Percentiles rank a stretch among this genome's conserved stretches.
phyloP scores from a whole-genome alignment of 192 early-diverging fungal species.

The Chytriomyces sp. region DNA sequence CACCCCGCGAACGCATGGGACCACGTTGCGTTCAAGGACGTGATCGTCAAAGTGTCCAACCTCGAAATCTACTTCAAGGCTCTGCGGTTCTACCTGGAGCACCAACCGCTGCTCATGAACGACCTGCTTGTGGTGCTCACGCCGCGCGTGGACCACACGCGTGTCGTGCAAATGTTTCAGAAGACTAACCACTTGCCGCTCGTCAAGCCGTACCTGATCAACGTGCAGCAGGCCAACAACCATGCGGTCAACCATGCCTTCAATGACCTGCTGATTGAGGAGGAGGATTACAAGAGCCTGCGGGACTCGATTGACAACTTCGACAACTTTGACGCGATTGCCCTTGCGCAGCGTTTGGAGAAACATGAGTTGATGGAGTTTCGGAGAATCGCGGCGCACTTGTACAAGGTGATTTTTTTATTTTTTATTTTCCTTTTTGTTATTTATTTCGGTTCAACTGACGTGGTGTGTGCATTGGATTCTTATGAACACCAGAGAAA shows the following conservation, averaged over 20 bases:
- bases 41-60: slow-evolving; percentile 96
- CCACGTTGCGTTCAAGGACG: slow-evolving; percentile 94
- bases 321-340: slow-evolving; percentile 93
- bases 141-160: slow-evolving; percentile 92
- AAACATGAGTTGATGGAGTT: slow-evolving; percentile 98
- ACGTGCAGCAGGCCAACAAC: slow-evolving; percentile 95
- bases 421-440: not conserved
- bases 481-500: slow-evolving; percentile 57
- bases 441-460: not conserved
- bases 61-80: slow-evolving; percentile 98
- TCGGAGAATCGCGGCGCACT: slow-evolving; percentile 92
- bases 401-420: slow-evolving; percentile 75
- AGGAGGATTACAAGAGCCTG: slow-evolving; percentile 92
- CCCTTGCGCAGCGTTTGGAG: slow-evolving; percentile 87
- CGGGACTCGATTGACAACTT: slow-evolving; percentile 93
- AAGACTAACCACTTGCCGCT: slow-evolving; percentile 98
- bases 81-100: slow-evolving; percentile 92
- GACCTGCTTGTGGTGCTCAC: slow-evolving; percentile 89
- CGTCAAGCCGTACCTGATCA: slow-evolving; percentile 93
- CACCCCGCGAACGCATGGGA: slow-evolving; percentile 97
- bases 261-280: slow-evolving; percentile 96
- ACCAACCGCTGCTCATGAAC: slow-evolving; percentile 92
- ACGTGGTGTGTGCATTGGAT: not conserved
- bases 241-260: slow-evolving; percentile 91
- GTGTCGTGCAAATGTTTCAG: slow-evolving; percentile 95